phyloP scores from a whole-genome alignment of 176 grass and related monocot species.

The Calamus simplicifolius region DNA sequence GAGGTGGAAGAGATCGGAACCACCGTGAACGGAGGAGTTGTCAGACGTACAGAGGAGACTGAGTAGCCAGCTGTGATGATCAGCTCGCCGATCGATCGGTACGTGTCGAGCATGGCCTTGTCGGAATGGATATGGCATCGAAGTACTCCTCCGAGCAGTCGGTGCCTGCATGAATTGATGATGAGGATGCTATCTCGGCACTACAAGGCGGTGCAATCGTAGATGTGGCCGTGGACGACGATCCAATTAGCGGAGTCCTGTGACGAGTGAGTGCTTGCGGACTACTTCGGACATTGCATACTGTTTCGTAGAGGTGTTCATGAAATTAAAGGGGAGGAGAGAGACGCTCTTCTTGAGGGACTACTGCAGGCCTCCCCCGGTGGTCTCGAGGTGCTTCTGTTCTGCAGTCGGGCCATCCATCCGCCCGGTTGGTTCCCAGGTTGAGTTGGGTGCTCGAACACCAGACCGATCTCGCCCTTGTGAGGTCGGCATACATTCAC shows the following conservation, averaged over 20 bases:
- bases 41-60: too few species aligned
- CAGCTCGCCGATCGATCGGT: too few species aligned
- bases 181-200: constrained; percentile 83
- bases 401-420: constrained; percentile 68
- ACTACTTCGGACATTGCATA: constrained; percentile 55
- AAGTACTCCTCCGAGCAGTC: constrained; percentile 97
- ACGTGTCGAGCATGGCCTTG: constrained; percentile 46
- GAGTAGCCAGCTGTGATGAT: background rate
- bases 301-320: constrained; percentile 23
- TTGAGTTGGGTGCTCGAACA: constrained; percentile 73
- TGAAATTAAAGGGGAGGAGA: constrained; percentile 55
- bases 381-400: constrained; percentile 33
- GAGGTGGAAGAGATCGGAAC: too few species aligned
- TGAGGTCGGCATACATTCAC: constrained; percentile 44
- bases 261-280: constrained; percentile 41
- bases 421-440: constrained; percentile 61
- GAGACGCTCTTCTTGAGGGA: constrained; percentile 54
- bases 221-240: constrained; percentile 67
- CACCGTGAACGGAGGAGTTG: too few species aligned
- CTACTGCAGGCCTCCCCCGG: constrained; percentile 17
- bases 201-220: constrained; percentile 76
- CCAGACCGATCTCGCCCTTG: constrained; percentile 52
- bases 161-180: constrained; percentile 71
- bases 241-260: constrained; percentile 73
- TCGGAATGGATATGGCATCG: constrained; percentile 86